Base-by-base conservation (phyloP, 2,329 filamentous ascomycete genomes). In the Aphanocladium album region DNA sequence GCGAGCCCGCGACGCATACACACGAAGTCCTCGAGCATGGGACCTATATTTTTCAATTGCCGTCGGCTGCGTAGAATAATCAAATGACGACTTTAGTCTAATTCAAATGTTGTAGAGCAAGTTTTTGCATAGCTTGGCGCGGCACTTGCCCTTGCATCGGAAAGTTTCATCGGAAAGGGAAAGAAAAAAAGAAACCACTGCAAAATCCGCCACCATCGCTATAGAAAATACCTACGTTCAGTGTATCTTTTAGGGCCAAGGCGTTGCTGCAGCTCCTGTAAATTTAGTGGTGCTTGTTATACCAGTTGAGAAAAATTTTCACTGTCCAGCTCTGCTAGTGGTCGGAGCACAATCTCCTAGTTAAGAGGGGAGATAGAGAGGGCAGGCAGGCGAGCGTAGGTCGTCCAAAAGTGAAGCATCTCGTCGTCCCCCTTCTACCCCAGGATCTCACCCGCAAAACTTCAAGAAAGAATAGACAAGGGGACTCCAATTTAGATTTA, bases 401-500 rank as follows among this genome's bases (percentile, higher is more conserved):
- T n/a, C n/a, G n/a, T n/a, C n/a, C 25, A 17, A n/a, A 23, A 16
- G 9, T 25, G 47, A 51, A 59, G 46, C 57, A 56, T 45, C 41
- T 35, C 2, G 59, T 52, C 53, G 52, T 51, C 23, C 23, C 16
- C 30, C 54, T 14, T 47, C 51, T 61, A 61, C 59, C 59, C 59
- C 59, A 57, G 59, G 52, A 56, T 60, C 46, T 58, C 56, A 51
- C 57, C 57, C 57, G 49, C 57, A 60, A 60, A 45, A 57, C 27
- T 5, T 5, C 30, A 5, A 30, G 5, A 3, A 51, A 45, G 5
- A n/a, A 21, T 12, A 27, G 4, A 21, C 21, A 30, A 5, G 45
- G 35, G n/a, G 23, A 12, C 49, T 45, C 57, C 47, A 56, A 45
- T 56, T 55, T 45, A 52, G 59, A 57, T 56, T 57, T 61, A 61